A percentile compares a stretch with the other conserved stretches of the same genome.
These are phyloP conservation scores for Arachis hypogaea DNA, from an alignment of 306 rosid species.

Conservation along the genomic window DNA sequence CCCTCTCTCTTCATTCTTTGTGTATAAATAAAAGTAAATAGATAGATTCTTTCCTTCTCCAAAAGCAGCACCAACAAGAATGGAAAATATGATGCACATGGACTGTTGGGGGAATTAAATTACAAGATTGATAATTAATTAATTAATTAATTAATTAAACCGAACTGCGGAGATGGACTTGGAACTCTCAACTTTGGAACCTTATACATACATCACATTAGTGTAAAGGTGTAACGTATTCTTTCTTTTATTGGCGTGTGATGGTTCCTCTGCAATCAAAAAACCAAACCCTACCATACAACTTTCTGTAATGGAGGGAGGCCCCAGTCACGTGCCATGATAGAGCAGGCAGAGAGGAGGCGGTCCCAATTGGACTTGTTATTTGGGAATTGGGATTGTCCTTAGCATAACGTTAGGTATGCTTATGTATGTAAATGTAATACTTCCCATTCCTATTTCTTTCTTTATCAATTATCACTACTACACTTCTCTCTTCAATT, in stretches of 20 bases:
- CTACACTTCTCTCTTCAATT: conserved; percentile 21
- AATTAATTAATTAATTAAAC: no score
- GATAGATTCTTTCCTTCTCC: conserved; percentile 59
- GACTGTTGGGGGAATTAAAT: conserved; percentile 48
- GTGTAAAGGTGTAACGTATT: background rate
- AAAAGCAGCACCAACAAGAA: conserved; percentile 56
- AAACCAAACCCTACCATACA: conserved; percentile 7
- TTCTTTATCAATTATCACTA: background rate
- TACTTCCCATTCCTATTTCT: conserved; percentile 33
- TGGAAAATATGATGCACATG: conserved; percentile 72
- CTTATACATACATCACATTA: background rate
- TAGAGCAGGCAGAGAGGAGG: conserved; percentile 37
- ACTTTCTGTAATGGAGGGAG: background rate
- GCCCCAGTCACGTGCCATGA: conserved; percentile 58
- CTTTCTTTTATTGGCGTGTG: background rate
- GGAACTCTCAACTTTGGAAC: background rate
- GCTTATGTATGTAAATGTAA: background rate
- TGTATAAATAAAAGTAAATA: conserved; percentile 27
- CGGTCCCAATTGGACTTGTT: conserved; percentile 40
- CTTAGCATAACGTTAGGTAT: conserved; percentile 42
- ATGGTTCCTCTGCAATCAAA: background rate
- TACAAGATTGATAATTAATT: no score
- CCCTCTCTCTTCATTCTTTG: conserved; percentile 15
- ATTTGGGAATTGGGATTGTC: conserved; percentile 42
- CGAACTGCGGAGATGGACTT: no score